Evolutionary conservation across 176 grass and related monocot species (phyloP), one percentile per base, ranked within the genome.

Genomic region (Paspalum vaginatum): DNA sequence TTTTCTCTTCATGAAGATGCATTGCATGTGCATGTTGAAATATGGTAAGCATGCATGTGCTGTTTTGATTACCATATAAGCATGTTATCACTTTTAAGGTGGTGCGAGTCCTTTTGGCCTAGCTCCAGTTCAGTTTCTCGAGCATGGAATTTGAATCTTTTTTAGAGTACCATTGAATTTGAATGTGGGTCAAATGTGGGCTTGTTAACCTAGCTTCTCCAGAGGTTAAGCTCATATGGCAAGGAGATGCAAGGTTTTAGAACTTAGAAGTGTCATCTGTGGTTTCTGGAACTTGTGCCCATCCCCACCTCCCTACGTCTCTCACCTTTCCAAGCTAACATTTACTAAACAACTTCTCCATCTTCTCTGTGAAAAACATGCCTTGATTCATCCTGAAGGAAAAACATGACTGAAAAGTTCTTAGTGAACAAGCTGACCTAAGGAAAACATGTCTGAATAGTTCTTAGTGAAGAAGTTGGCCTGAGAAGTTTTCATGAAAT

Each of bases 1-100:
- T 7, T 83, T 9, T 83, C 81, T 77, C 75, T 81, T 80, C 77
- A 55, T 65, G 47, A 54, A 64, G 25, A 68, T 76, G 17, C 76
- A 70, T 70, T 77, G 7, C 44, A 70, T 2, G 11, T 65, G 50
- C 18, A 65, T 79, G 59, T 47, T 18, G 68, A 86, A 74, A 80
- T 18, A 37, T 72, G 40, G 26, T 41, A 85, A 54, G 71, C 22
- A 45, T 54, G 65, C 13, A 64, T 13, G 16, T 50, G 76, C 26
- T 65, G 41, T 41, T 40, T 56, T 56, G 17, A 20, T 20, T 51
- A 52, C 1, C 51, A 18, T 76, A 12, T 76, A 12, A 41, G 13
- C 12, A 51, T 2, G 9, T 5, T 52, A 65, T 49, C 76, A 66
- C 26, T n/a, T 64, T 51, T 78, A 60, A 40, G 60, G 44, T 65